Evolutionary conservation across 1,139 yeast genomes (phyloP).

Genomic region (Debaryomycetaceae sp.): DNA sequence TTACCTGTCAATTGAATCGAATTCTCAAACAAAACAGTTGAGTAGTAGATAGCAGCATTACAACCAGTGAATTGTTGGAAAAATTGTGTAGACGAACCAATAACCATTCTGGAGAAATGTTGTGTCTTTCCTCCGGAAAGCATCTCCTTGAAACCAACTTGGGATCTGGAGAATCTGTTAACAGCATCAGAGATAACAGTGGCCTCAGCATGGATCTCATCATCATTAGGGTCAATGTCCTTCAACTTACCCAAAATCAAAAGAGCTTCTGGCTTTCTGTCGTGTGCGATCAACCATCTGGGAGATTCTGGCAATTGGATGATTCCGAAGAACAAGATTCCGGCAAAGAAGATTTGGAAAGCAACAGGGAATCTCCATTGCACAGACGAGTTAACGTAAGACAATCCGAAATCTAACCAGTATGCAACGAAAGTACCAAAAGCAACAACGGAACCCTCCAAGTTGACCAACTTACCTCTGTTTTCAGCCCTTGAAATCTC

Average conservation of each 20-base stretch:
- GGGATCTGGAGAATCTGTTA: constrained; percentile 34
- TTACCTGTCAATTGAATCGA: constrained; percentile 48
- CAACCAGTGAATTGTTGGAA: constrained; percentile 59
- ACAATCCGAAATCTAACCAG: constrained; percentile 57
- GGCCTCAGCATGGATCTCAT: constrained; percentile 38
- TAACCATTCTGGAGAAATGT: constrained; percentile 47
- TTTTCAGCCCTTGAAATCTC: constrained; percentile 28
- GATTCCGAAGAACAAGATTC: constrained; percentile 13
- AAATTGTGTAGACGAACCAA: constrained; percentile 51
- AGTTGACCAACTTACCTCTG: constrained; percentile 55
- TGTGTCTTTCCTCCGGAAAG: constrained; percentile 55
- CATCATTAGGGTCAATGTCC: constrained; percentile 34
- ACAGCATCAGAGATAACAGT: constrained; percentile 39
- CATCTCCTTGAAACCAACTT: constrained; percentile 43
- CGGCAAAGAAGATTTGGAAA: constrained; percentile 20
- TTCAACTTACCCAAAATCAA: constrained; percentile 37
- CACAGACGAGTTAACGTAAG: constrained; percentile 42
- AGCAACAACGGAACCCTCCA: constrained; percentile 69
- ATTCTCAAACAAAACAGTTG: constrained; percentile 55
- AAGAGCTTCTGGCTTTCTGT: constrained; percentile 46
- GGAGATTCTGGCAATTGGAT: constrained; percentile 22
- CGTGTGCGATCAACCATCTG: constrained; percentile 44
- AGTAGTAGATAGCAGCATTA: constrained; percentile 62
- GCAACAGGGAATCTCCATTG: constrained; percentile 29
- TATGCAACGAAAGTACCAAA: constrained; percentile 28